Evolutionary conservation across 139 green algal species (phyloP), one percentile per base, ranked within the genome.

Genomic region (Eudorina sp.): DNA sequence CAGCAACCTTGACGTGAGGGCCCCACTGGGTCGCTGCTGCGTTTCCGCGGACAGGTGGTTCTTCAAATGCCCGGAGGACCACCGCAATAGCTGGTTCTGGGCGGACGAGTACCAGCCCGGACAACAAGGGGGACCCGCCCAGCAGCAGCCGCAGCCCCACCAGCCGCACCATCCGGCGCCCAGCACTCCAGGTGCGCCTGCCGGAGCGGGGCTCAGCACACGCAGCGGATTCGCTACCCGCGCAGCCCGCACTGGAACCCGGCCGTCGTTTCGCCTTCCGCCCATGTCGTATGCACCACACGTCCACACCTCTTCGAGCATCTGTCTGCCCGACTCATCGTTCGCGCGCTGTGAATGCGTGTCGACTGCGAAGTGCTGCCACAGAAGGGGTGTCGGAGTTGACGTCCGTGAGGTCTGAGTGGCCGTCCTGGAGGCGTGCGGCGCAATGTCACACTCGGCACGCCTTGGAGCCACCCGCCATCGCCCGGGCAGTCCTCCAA

Each of bases 1-100:
- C n/a, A 29, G 8, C 69, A 53, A n/a, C 69, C 69, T 77, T 77
- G 19, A 14, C 21, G 27, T 34, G 9, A 68, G 4, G 7, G 3
- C 38, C 18, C 11, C 43, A 7, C 31, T 46, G n/a, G 11, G 64
- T 45, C 34, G 64, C 38, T 77, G 40, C n/a, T 18, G 62, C 62
- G 19, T 53, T 53, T 53, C 40, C 14, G 16, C n/a, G 9, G 5
- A n/a, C 53, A 85, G 77, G 36, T 85, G 53, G 53, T 85, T 85
- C 40, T 85, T 85, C 40, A 85, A 85, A 25, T 85, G 77, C 55
- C 36, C 53, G 0, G 4, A 85, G 0, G 46, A 40, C 4, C 77
- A 85, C 36, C 29, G 2, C 1, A 85, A 85, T 34, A 21, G 3
- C 23, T 85, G 25, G 0, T 85, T 85, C 77, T 85, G 77, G 77